Evolutionary conservation across 108 stramenopile genomes (phyloP).

Genomic region (Skeletonema potamos): DNA sequence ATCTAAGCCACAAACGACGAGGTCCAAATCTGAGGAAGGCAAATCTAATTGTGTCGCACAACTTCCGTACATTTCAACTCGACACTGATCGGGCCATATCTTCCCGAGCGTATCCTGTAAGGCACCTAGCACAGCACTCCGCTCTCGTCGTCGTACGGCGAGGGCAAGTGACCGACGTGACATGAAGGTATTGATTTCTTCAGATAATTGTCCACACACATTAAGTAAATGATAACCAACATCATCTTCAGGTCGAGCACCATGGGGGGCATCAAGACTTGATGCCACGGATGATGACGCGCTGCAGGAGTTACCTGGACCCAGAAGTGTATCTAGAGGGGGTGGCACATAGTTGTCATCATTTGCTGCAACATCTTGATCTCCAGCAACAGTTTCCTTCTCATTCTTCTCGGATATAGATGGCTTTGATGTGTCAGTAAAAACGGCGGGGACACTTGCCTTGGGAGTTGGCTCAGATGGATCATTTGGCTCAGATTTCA

Average conservation of each 20-base stretch:
- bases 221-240: slow-evolving; percentile 82
- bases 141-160: slow-evolving; percentile 59
- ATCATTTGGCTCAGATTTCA: background rate
- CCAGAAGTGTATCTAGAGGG: slow-evolving; percentile 65
- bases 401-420: background rate
- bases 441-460: slow-evolving; percentile 61
- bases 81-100: slow-evolving; percentile 68
- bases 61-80: slow-evolving; percentile 88
- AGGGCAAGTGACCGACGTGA: slow-evolving; percentile 66
- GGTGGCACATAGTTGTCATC: slow-evolving; percentile 47
- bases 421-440: slow-evolving; percentile 39
- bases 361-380: slow-evolving; percentile 12
- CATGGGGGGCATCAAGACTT: slow-evolving; percentile 80
- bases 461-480: slow-evolving; percentile 55
- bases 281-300: slow-evolving; percentile 84
- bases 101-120: slow-evolving; percentile 65
- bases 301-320: slow-evolving; percentile 70
- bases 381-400: background rate
- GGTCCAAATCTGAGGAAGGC: slow-evolving; percentile 88
- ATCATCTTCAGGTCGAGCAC: slow-evolving; percentile 65
- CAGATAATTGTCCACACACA: slow-evolving; percentile 73
- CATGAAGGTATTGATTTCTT: slow-evolving; percentile 81
- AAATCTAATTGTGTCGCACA: slow-evolving; percentile 86
- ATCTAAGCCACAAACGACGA: slow-evolving; percentile 79
- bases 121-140: slow-evolving; percentile 62